Percentiles rank a stretch among this genome's conserved stretches.
Conservation (phyloP, 2,329 filamentous ascomycete species). For the Aspergillus sp. region DNA sequence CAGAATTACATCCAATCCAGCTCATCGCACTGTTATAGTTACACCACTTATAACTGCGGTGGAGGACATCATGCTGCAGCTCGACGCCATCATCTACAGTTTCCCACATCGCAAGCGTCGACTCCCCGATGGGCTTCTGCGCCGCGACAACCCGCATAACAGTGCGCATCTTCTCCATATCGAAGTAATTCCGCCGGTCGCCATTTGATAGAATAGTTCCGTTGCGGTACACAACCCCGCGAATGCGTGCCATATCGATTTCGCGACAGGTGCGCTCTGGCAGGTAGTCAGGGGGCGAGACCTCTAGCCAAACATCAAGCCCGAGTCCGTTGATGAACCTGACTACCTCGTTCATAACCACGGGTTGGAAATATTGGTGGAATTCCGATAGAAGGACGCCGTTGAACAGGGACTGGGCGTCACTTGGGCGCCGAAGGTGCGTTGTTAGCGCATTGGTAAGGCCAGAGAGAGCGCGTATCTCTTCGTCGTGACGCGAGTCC, state of each 20-base stretch:
- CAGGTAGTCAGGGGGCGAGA: slow-evolving; percentile 33
- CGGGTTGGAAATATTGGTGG: slow-evolving; percentile 24
- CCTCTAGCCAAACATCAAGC: slow-evolving; percentile 38
- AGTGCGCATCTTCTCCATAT: slow-evolving; percentile 32
- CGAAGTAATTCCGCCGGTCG: slow-evolving; percentile 33
- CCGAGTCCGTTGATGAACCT: slow-evolving; percentile 30
- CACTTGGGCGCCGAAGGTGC: slow-evolving; percentile 1
- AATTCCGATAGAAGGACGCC: slow-evolving; percentile 38
- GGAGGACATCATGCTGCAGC: slow-evolving; percentile 33
- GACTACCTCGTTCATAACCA: slow-evolving; percentile 28
- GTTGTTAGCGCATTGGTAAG: slow-evolving; percentile 2
- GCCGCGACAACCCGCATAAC: slow-evolving; percentile 17
- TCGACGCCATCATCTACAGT: slow-evolving; percentile 32
- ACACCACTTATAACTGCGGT: slow-evolving; percentile 39
- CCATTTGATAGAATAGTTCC: slow-evolving; percentile 32
- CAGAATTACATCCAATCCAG: slow-evolving; percentile 34
- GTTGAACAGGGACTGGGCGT: slow-evolving; percentile 23
- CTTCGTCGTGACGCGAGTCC: slow-evolving; percentile 8
- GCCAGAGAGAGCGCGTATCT: neutral
- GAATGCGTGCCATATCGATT: slow-evolving; percentile 25
- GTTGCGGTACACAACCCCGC: slow-evolving; percentile 31
- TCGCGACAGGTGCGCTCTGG: slow-evolving; percentile 19
- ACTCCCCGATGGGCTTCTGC: slow-evolving; percentile 17
- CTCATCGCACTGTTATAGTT: slow-evolving; percentile 37
- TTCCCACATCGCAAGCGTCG: slow-evolving; percentile 31